Conservation (phyloP, 805 yeast species). For the Helenozyma rhizophorensis region DNA sequence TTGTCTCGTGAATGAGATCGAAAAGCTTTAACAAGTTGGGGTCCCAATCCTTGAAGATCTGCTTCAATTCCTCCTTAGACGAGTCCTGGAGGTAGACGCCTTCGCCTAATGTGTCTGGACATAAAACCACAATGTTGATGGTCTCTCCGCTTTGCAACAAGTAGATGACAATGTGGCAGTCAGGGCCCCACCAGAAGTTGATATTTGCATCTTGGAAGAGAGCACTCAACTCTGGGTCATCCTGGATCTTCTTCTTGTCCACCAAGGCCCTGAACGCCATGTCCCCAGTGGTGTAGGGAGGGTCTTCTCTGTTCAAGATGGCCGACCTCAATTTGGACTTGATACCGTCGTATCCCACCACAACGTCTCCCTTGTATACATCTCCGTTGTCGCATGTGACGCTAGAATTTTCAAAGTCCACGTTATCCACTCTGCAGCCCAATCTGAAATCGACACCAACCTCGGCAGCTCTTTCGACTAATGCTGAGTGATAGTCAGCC, state of each 20-base stretch:
- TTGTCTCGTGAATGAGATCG: constrained; percentile 14
- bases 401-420: constrained; percentile 16
- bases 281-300: constrained; percentile 9
- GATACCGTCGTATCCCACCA: constrained; percentile 25
- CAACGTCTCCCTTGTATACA: constrained; percentile 18
- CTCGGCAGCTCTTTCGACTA: constrained; percentile 18
- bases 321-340: constrained; percentile 18
- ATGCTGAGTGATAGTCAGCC: constrained; percentile 22
- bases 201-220: constrained; percentile 20
- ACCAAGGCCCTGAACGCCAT: constrained; percentile 6
- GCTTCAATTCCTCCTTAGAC: constrained; percentile 18
- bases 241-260: constrained; percentile 7
- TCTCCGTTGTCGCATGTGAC: constrained; percentile 16
- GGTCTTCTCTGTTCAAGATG: constrained; percentile 18
- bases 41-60: constrained; percentile 24
- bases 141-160: constrained; percentile 21
- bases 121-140: constrained; percentile 25
- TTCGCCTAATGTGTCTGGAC: constrained; percentile 24
- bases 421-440: constrained; percentile 11
- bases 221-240: constrained; percentile 15
- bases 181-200: constrained; percentile 30
- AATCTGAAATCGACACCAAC: constrained; percentile 16
- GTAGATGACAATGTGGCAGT: constrained; percentile 25
- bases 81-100: constrained; percentile 17
- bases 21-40: constrained; percentile 19